Percentiles rank a stretch among this genome's conserved stretches.
Conservation (phyloP, 2,329 filamentous ascomycete species). For the Cadophora gregata region DNA sequence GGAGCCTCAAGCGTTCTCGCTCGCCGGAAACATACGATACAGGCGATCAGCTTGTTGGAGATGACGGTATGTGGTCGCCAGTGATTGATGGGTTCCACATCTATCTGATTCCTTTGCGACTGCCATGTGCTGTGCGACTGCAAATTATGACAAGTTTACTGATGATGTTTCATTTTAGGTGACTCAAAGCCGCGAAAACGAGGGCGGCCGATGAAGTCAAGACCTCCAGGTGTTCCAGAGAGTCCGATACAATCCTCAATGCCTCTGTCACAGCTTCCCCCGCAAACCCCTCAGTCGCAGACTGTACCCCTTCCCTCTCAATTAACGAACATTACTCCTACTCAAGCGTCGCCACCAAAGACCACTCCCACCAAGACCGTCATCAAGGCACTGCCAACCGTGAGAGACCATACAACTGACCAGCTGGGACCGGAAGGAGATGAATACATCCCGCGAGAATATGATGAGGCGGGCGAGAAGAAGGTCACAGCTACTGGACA, state of each 20-base stretch:
- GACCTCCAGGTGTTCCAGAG: conserved; percentile 58
- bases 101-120: conserved; percentile 30
- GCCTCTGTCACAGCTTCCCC: conserved; percentile 53
- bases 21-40: conserved; percentile 68
- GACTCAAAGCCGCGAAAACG: conserved; percentile 49
- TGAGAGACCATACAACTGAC: conserved; percentile 96
- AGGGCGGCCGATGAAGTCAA: conserved; percentile 45
- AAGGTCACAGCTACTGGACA: conserved; percentile 88
- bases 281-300: conserved; percentile 60
- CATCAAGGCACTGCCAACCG: conserved; percentile 92
- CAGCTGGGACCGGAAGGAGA: conserved; percentile 88
- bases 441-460: conserved; percentile 93
- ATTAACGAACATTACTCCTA: conserved; percentile 44
- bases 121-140: conserved; percentile 39
- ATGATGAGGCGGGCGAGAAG: conserved; percentile 90
- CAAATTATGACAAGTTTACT: conserved; percentile 32
- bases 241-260: conserved; percentile 60
- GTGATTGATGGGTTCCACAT: conserved; percentile 10
- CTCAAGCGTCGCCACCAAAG: conserved; percentile 72
- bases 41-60: conserved; percentile 62
- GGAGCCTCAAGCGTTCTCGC: conserved; percentile 80
- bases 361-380: conserved; percentile 82
- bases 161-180: conserved; percentile 45
- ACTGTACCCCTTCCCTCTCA: conserved; percentile 39
- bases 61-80: conserved; percentile 71